These are phyloP conservation scores for Pilatotrama ljubarskyi DNA, from an alignment of 768 basidiomycete genomes.

Conservation along the genomic window DNA sequence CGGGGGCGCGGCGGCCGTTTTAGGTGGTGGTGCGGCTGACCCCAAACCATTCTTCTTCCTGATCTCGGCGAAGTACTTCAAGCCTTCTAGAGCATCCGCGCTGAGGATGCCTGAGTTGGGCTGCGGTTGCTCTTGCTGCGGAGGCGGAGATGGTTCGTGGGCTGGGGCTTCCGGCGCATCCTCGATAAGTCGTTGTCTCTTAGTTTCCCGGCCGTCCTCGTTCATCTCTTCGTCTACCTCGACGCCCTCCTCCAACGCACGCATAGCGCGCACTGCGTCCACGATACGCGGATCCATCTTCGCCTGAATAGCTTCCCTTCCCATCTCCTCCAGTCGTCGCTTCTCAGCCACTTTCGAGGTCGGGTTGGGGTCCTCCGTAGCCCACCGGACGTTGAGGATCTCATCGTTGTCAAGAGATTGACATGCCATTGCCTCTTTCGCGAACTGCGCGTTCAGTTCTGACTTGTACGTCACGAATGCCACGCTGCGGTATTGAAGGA, in stretches of 20 bases:
- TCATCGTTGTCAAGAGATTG: constrained; percentile 97
- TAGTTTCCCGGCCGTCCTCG: constrained; percentile 37
- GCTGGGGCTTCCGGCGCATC: constrained; percentile 21
- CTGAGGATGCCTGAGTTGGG: constrained; percentile 65
- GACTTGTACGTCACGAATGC: constrained; percentile 95
- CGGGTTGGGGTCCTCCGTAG: constrained; percentile 98
- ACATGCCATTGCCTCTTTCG: constrained; percentile 98
- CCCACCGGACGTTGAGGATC: constrained; percentile 98
- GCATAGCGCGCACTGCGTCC: constrained; percentile 82
- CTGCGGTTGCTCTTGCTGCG: constrained; percentile 34
- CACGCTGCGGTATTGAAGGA: constrained; percentile 91
- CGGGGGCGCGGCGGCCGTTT: constrained; percentile 33
- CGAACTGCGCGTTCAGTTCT: constrained; percentile 89
- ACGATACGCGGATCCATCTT: constrained; percentile 86
- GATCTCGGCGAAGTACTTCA: constrained; percentile 91
- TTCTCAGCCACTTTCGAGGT: constrained; percentile 85
- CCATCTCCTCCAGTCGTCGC: constrained; percentile 76
- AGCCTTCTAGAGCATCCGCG: constrained; percentile 82
- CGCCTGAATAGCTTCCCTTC: constrained; percentile 82
- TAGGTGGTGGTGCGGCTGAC: constrained; percentile 22
- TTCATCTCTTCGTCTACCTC: constrained; percentile 37
- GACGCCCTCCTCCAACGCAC: constrained; percentile 85
- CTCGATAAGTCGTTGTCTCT: constrained; percentile 36
- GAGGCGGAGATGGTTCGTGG: constrained; percentile 26
- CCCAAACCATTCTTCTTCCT: constrained; percentile 59